phyloP scores from a whole-genome alignment of 176 grass and related monocot genomes.

The Metroxylon sagu region DNA sequence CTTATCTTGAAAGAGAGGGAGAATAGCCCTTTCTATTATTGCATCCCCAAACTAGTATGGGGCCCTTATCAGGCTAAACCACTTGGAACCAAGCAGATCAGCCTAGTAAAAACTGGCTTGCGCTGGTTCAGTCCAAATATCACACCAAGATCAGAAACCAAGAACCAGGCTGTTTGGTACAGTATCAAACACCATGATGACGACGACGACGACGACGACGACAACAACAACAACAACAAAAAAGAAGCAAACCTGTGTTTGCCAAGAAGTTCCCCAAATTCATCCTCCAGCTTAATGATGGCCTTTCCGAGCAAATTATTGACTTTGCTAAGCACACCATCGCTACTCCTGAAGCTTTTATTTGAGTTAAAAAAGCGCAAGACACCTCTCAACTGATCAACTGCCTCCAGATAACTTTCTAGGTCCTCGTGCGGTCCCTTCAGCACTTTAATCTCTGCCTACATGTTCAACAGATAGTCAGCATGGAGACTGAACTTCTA shows the following conservation, averaged over 20 bases:
- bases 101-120: no score
- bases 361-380: constrained; percentile 83
- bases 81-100: no score
- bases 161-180: no score
- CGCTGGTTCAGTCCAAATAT: no score
- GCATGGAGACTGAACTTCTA: no score
- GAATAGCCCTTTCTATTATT: no score
- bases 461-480: background rate
- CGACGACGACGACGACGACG: no score
- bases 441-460: constrained; percentile 73
- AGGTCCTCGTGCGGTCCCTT: constrained; percentile 78
- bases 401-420: constrained; percentile 67
- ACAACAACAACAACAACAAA: background rate
- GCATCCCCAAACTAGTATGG: no score
- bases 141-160: no score
- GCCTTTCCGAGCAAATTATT: constrained; percentile 66
- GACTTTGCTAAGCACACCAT: constrained; percentile 70
- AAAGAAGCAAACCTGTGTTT: constrained; percentile 42
- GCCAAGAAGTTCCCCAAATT: constrained; percentile 66
- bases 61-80: no score
- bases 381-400: constrained; percentile 67
- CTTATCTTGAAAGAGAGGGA: no score
- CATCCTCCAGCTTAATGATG: constrained; percentile 67
- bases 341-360: constrained; percentile 75
- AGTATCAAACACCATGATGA: no score